These are phyloP conservation scores for Claviceps arundinis DNA, from an alignment of 2,329 filamentous ascomycete genomes.

Conservation along the genomic window DNA sequence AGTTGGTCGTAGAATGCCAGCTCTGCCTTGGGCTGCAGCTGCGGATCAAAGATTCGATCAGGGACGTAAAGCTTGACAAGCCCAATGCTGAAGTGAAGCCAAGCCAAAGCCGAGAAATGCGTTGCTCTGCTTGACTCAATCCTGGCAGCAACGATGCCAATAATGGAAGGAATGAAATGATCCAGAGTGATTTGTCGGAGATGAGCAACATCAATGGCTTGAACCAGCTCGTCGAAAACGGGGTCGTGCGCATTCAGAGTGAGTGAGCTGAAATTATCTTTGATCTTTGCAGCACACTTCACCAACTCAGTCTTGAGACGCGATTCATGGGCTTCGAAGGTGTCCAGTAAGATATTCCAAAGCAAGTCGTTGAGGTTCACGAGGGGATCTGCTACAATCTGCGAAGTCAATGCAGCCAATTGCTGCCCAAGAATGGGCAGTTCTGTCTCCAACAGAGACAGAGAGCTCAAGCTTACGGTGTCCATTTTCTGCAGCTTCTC, in stretches of 20 bases:
- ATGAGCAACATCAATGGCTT: conserved; percentile 20
- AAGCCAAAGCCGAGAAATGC: conserved; percentile 40
- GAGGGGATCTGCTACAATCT: conserved; percentile 37
- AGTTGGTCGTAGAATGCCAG: conserved; percentile 43
- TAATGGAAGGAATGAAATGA: conserved; percentile 32
- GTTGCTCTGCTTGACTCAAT: conserved; percentile 10
- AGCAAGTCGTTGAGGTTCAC: conserved; percentile 35
- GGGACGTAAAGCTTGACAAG: conserved; percentile 73
- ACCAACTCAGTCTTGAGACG: conserved; percentile 16
- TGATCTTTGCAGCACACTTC: conserved; percentile 14
- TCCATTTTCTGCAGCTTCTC: conserved; percentile 37
- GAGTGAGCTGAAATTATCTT: conserved; percentile 10
- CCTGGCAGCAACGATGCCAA: conserved; percentile 25
- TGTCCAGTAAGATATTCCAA: conserved; percentile 28
- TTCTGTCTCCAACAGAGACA: conserved; percentile 52
- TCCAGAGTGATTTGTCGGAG: conserved; percentile 23
- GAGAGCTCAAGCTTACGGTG: conserved; percentile 42
- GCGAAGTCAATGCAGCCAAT: conserved; percentile 33
- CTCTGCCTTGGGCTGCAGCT: conserved; percentile 52
- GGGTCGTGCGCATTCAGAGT: conserved; percentile 3
- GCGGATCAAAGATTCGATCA: conserved; percentile 74
- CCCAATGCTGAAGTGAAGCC: conserved; percentile 63
- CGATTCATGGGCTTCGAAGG: conserved; percentile 27
- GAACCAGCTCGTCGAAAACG: conserved; percentile 12
- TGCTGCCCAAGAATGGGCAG: conserved; percentile 46